Percentiles rank a stretch among this genome's conserved stretches.
Conservation (phyloP, 306 rosid species). For the Heteromeles arbutifolia region DNA sequence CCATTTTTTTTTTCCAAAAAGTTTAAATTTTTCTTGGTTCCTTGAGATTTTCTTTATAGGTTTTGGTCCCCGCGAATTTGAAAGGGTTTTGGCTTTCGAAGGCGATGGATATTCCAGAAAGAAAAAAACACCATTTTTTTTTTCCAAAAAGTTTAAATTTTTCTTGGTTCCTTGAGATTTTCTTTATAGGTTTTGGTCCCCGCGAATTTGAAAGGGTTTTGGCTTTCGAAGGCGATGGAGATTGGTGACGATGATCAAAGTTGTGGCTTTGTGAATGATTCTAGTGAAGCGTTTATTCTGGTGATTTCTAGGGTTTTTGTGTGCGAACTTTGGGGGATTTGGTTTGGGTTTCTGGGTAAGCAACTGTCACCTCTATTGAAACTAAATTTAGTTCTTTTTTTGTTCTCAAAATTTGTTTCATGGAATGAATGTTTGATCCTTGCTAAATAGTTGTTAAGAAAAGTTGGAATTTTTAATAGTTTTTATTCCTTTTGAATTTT, state of each 20-base stretch:
- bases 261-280: slow-evolving; percentile 6
- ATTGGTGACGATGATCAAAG: slow-evolving; percentile 12
- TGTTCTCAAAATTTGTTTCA: neutral
- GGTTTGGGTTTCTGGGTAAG: slow-evolving; percentile 21
- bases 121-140: neutral
- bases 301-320: slow-evolving; percentile 37
- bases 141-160: slow-evolving; percentile 17
- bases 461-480: neutral
- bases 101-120: neutral
- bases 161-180: slow-evolving; percentile 20
- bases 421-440: slow-evolving; percentile 9
- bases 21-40: slow-evolving; percentile 23
- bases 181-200: slow-evolving; percentile 19
- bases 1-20: slow-evolving; percentile 11
- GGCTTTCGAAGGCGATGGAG: slow-evolving; percentile 19
- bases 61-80: slow-evolving; percentile 13
- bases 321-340: slow-evolving; percentile 20
- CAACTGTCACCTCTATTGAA: neutral
- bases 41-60: slow-evolving; percentile 16
- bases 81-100: too few relatives aligned
- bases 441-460: neutral
- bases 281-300: slow-evolving; percentile 4
- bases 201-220: slow-evolving; percentile 6
- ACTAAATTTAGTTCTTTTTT: neutral
- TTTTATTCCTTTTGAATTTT: neutral